Base-by-base conservation (phyloP, 345 rosid genomes). In the Eucalyptus regnans region DNA sequence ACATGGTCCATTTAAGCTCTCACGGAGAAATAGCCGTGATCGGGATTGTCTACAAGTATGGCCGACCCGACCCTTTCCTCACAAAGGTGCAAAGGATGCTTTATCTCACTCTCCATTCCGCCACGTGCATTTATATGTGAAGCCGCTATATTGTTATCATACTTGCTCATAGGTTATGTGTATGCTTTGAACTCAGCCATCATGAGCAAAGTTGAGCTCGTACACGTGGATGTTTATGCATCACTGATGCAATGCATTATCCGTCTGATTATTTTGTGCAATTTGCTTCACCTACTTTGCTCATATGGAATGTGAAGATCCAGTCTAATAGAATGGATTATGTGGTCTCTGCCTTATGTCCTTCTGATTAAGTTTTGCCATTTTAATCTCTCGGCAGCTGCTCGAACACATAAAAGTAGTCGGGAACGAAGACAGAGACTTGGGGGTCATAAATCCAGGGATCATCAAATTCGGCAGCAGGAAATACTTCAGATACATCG, bases 401-500 rank as follows among this genome's bases (percentile, higher is more conserved):
- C 49, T 93, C 83, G 71, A 50, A 50, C 94, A 92, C 83, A 92
- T 94, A 90, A 93, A 88, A 13, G 81, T 83, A 48, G 17, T 88
- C 22, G 91, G 60, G 13, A 87, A 89, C 17, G 92, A 60, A 80
- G 81, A 86, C 31, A 1, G 86, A 54, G 49, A 54, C 37, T 48
- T 89, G 25, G 98, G 98, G 50, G 88, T 91, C 4, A 88, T 95
- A 31, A 91, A 95, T 89, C 98, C 98, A 9, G 90, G 92, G 79
- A 90, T 90, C 5, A 93, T 93, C 52, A 92, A 90, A 86, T 93
- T 94, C 50, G 93, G 94, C 10, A 93, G 95, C 90, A 91, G 92
- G 86, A 93, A 93, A 81, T 94, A 96, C 50, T 96, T 92, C 87
- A 91, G 98, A 94, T 96, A 95, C 71, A 83, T 92, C 2, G 99